phyloP scores from a whole-genome alignment of 768 basidiomycete species.

The Tulasnella sp. region DNA sequence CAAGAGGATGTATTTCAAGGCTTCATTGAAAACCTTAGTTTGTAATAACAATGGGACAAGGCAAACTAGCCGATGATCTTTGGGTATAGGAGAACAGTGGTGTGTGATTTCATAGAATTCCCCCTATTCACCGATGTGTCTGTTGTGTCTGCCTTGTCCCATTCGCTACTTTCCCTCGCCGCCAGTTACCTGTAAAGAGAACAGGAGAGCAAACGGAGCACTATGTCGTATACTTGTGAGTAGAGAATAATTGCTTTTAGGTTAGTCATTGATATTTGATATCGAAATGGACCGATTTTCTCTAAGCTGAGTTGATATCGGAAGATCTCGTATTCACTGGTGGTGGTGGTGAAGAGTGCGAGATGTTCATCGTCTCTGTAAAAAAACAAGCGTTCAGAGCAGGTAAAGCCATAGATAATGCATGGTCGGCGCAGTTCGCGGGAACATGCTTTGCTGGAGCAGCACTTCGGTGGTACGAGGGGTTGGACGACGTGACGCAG shows the following conservation, averaged over 20 bases:
- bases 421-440: background rate
- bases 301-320: background rate
- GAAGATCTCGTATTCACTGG: background rate
- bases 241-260: background rate
- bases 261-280: background rate
- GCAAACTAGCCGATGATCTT: too few relatives aligned
- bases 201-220: background rate
- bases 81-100: background rate
- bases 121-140: background rate
- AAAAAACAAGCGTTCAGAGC: constrained; percentile 23
- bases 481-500: background rate
- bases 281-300: too few relatives aligned
- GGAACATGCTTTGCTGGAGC: background rate
- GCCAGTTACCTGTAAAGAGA: background rate
- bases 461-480: background rate
- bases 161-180: background rate
- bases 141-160: background rate
- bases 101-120: background rate
- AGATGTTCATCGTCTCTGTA: background rate
- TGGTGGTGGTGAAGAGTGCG: background rate
- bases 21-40: too few relatives aligned
- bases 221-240: background rate
- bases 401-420: background rate
- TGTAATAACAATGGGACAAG: too few relatives aligned
- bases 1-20: too few relatives aligned